Evolutionary conservation across 2,329 filamentous ascomycete genomes (phyloP), one percentile per base, ranked within the genome.

Genomic region (Trichothecium sympodiale): DNA sequence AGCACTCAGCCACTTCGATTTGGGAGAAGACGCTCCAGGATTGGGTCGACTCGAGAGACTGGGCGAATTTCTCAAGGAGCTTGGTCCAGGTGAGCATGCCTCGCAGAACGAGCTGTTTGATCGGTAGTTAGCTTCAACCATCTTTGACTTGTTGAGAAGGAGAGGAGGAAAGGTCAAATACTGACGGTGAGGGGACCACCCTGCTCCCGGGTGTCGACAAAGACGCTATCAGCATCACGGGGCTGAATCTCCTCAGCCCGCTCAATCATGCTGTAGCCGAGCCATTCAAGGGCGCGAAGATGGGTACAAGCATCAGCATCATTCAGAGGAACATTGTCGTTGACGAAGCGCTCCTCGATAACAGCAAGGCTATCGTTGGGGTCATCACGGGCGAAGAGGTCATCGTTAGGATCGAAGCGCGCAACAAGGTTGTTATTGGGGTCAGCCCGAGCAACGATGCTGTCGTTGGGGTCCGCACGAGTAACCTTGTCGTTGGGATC

Each of bases 71-170:
- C 9, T 36, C 10, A 4, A 39, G 35, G 8, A 35, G 28, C 5
- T 29, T 14, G 13, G 18, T 34, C 40, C 40, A 42, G 17, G 35
- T 18, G 20, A 38, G 33, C 6, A 42, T 29, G 16, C 26, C 28
- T 2, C 37, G 40, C 6, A 39, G 9, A 16, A 29, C 26, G 26
- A 39, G 38, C 38, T 39, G 18, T n/a, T n/a, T n/a, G n/a, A n/a
- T n/a, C n/a, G n/a, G n/a, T n/a, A n/a, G n/a, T n/a, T n/a, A n/a
- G n/a, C n/a, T n/a, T n/a, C n/a, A n/a, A n/a, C n/a, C n/a, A n/a
- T n/a, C n/a, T n/a, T n/a, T n/a, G n/a, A n/a, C n/a, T n/a, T 25
- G 20, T 25, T 25, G 10, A 25, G 20, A 25, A 25, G 20, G 20
- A 25, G 10, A 25, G 20, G 20, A 25, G 20, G 20, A 10, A 10